Conservation (phyloP, 441 rosid species). For the Erysimum cheiri region DNA sequence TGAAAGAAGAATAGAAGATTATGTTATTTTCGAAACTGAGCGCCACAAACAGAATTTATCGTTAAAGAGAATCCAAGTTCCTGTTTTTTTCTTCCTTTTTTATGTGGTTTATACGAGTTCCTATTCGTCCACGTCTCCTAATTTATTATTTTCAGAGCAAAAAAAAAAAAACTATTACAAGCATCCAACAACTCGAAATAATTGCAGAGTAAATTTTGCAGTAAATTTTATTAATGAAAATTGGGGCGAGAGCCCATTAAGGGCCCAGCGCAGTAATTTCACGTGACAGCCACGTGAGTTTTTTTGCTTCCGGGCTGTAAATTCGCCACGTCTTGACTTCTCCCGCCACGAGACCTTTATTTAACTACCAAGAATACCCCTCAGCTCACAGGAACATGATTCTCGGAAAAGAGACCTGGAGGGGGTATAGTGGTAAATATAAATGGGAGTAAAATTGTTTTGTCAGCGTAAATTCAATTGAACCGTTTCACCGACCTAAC, state of each 20-base stretch:
- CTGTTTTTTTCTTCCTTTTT: not conserved
- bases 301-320: not conserved
- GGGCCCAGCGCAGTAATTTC: not conserved
- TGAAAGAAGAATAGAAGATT: not conserved
- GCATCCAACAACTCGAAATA: too few species aligned
- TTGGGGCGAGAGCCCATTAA: conserved; percentile 32
- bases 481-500: conserved; percentile 23
- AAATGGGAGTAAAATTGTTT: not conserved
- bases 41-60: conserved; percentile 35
- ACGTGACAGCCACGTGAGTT: conserved; percentile 1
- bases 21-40: conserved; percentile 39
- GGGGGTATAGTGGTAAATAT: conserved; percentile 21
- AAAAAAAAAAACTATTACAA: too few species aligned
- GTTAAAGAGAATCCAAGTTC: conserved; percentile 8
- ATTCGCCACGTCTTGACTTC: conserved; percentile 36
- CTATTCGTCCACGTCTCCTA: conserved; percentile 41
- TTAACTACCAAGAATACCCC: conserved; percentile 19
- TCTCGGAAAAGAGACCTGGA: not conserved
- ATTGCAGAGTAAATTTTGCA: too few species aligned
- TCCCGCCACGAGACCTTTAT: conserved; percentile 24
- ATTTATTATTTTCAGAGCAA: not conserved
- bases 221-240: not conserved
- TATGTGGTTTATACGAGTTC: conserved; percentile 34
- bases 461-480: not conserved
- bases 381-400: not conserved